A percentile compares a stretch with the other conserved stretches of the same genome.
These are phyloP conservation scores for Trypanosoma cruzi DNA, from an alignment of 208 protist species.

Conservation along the genomic window DNA sequence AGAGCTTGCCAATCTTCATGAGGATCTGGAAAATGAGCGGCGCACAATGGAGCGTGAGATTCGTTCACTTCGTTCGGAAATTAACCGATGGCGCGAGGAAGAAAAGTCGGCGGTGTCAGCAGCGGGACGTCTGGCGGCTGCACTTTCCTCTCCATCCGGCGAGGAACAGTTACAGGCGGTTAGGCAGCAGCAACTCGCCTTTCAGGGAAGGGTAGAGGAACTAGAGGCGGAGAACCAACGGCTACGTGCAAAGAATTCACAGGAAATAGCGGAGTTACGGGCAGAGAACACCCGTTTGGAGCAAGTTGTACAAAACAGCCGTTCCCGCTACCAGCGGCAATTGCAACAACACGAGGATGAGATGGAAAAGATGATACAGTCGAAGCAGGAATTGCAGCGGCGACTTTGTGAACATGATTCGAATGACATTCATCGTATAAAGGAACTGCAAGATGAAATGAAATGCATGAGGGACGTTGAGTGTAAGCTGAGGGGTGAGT, in stretches of 20 bases:
- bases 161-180: background rate
- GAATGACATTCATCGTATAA: background rate
- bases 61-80: conserved; percentile 16
- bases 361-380: conserved; percentile 1
- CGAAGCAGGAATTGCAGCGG: conserved; percentile 3
- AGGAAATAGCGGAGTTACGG: conserved; percentile 7
- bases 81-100: conserved; percentile 18
- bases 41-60: conserved; percentile 10
- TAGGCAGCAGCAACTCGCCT: background rate
- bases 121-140: background rate
- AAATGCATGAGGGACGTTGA: background rate
- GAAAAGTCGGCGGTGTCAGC: background rate
- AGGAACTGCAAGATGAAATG: conserved; percentile 29
- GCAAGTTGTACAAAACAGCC: conserved; percentile 5
- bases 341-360: conserved; percentile 12
- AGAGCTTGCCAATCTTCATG: conserved; percentile 6
- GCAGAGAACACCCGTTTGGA: conserved; percentile 16
- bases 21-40: conserved; percentile 16
- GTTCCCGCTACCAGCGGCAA: conserved; percentile 10
- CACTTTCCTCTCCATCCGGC: background rate
- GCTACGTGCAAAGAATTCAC: conserved; percentile 5
- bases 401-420: background rate
- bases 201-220: conserved; percentile 6
- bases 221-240: conserved; percentile 9
- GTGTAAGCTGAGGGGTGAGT: background rate